Evolutionary conservation across 2,329 filamentous ascomycete genomes (phyloP).

Genomic region (Diaporthe vaccinii): DNA sequence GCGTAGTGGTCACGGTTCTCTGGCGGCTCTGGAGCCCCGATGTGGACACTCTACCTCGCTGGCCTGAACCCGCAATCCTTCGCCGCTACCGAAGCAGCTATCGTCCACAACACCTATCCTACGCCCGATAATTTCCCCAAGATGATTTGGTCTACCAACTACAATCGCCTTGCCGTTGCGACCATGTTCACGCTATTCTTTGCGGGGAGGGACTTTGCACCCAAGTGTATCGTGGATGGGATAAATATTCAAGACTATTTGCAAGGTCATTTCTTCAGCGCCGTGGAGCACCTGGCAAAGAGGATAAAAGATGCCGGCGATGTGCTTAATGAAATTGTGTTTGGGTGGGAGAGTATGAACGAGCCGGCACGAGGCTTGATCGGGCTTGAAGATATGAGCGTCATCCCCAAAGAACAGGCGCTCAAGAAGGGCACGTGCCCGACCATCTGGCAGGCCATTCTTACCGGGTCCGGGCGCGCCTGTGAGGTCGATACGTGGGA

Average conservation of each 20-base stretch:
- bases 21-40: conserved; percentile 93
- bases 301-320: conserved; percentile 92
- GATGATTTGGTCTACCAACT: conserved; percentile 99
- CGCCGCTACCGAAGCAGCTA: conserved; percentile 86
- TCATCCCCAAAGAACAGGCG: conserved; percentile 88
- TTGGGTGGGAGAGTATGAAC: conserved; percentile 97
- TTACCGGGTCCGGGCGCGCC: conserved; percentile 90
- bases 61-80: conserved; percentile 91
- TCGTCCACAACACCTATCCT: conserved; percentile 95
- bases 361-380: conserved; percentile 93
- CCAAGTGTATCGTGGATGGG: conserved; percentile 94
- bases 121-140: conserved; percentile 90
- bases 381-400: conserved; percentile 84
- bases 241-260: conserved; percentile 97
- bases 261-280: conserved; percentile 85
- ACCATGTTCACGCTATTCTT: conserved; percentile 97
- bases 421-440: conserved; percentile 93
- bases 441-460: conserved; percentile 92
- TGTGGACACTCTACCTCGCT: conserved; percentile 98
- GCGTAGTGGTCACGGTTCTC: conserved; percentile 90
- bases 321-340: conserved; percentile 86
- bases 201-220: conserved; percentile 89
- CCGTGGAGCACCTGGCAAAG: conserved; percentile 84
- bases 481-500: conserved; percentile 94
- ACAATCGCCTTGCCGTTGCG: conserved; percentile 86